A percentile compares a stretch with the other conserved stretches of the same genome.
Conservation (phyloP, 176 grass and related monocot species). For the Phyllostachys edulis region DNA sequence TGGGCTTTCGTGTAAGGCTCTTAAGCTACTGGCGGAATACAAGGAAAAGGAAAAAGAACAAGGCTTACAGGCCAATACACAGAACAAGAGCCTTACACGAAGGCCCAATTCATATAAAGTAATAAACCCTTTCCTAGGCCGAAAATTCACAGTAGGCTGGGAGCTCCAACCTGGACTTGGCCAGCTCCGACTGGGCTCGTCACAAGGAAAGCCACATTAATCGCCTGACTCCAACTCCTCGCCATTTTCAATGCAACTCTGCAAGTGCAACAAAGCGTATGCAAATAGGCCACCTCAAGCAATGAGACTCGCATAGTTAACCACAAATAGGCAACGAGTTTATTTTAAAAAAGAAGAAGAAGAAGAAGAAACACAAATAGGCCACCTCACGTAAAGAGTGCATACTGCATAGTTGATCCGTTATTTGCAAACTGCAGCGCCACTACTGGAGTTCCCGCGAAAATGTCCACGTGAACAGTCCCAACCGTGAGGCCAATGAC, state of each 20-base stretch:
- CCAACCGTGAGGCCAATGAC: background rate
- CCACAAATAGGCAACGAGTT: no score
- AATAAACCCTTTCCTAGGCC: background rate
- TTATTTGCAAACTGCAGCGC: background rate
- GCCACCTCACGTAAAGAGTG: no score
- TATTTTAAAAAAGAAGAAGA: no score
- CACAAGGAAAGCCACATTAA: background rate
- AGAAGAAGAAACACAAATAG: no score
- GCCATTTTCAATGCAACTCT: background rate
- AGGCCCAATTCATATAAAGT: background rate
- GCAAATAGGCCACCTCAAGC: background rate
- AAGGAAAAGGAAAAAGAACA: no score
- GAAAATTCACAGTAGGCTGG: background rate
- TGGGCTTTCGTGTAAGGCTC: no score
- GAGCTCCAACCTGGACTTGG: background rate
- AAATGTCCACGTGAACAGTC: background rate
- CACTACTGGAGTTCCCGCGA: background rate
- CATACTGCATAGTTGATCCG: no score
- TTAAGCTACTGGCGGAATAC: no score
- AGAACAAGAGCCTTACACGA: background rate
- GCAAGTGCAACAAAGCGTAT: background rate
- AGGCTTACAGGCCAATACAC: background rate
- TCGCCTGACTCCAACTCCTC: background rate
- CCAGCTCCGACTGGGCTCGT: background rate
- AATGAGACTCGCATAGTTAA: no score